Percentiles rank a stretch among this genome's conserved stretches.
These are phyloP conservation scores for Lachancea waltii DNA, from an alignment of 805 yeast genomes.

Conservation along the genomic window DNA sequence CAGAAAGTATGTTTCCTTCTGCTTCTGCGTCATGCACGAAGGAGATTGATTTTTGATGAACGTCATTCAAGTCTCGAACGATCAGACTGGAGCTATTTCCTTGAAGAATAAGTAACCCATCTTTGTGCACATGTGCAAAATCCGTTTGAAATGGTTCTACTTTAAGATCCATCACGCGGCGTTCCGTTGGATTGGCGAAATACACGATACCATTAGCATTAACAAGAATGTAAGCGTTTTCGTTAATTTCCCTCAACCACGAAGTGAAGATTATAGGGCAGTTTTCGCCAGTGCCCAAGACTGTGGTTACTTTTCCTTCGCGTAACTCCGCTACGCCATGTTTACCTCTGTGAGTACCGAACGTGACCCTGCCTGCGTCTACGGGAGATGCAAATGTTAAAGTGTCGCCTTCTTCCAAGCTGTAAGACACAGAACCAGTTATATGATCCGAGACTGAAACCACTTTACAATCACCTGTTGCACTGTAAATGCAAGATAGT, in stretches of 20 bases:
- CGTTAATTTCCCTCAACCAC: conserved; percentile 1
- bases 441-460: not conserved
- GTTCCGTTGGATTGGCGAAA: not conserved
- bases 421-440: not conserved
- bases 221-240: conserved; percentile 3
- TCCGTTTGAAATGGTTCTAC: not conserved
- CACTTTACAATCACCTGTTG: not conserved
- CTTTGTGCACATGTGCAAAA: conserved; percentile 30
- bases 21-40: conserved; percentile 10
- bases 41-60: conserved; percentile 7
- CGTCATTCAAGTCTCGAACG: conserved; percentile 13
- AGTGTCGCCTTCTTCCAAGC: conserved; percentile 3
- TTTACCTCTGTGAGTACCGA: conserved; percentile 4
- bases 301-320: too few relatives aligned
- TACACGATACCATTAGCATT: conserved; percentile 1
- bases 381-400: conserved; percentile 3
- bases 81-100: conserved; percentile 3
- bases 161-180: not conserved
- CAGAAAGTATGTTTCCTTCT: conserved; percentile 11
- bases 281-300: too few relatives aligned
- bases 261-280: too few relatives aligned
- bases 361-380: not conserved
- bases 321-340: conserved; percentile 4
- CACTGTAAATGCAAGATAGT: conserved; percentile 1
- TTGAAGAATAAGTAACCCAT: conserved; percentile 33